Evolutionary conservation across 1,284 basidiomycete genomes (phyloP).

Genomic region (Sanghuangporus baumii): DNA sequence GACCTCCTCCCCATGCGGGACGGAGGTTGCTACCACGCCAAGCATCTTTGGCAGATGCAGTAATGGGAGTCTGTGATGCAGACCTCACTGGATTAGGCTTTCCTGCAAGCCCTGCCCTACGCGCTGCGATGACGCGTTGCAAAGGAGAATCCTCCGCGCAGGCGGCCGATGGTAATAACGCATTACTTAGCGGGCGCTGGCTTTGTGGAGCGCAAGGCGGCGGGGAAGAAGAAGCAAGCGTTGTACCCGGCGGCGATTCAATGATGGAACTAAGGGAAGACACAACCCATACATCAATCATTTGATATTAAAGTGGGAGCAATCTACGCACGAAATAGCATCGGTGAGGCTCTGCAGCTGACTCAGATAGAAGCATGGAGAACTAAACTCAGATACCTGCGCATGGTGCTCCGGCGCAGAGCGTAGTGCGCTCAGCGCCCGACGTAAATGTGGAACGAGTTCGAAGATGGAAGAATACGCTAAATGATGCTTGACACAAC

Average conservation of each 20-base stretch:
- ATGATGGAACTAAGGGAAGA: constrained; percentile 5
- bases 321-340: constrained; percentile 10
- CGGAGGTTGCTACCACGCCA: not conserved
- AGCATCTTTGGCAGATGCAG: not conserved
- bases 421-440: constrained; percentile 10
- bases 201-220: not conserved
- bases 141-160: constrained; percentile 6
- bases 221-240: constrained; percentile 4
- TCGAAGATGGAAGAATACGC: constrained; percentile 11
- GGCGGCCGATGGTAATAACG: not conserved
- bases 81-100: not conserved
- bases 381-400: not conserved
- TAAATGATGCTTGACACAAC: constrained; percentile 11
- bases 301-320: not conserved
- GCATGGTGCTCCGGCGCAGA: constrained; percentile 12
- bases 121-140: constrained; percentile 6
- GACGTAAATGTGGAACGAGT: constrained; percentile 12
- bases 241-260: constrained; percentile 2
- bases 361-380: constrained; percentile 3
- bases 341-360: constrained; percentile 4
- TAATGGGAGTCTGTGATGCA: not conserved
- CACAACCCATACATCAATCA: not conserved
- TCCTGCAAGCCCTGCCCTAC: constrained; percentile 1
- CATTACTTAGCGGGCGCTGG: not conserved
- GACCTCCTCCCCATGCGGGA: not conserved